Conservation (phyloP, 768 basidiomycete genomes). For the Myochromella boudieri region DNA sequence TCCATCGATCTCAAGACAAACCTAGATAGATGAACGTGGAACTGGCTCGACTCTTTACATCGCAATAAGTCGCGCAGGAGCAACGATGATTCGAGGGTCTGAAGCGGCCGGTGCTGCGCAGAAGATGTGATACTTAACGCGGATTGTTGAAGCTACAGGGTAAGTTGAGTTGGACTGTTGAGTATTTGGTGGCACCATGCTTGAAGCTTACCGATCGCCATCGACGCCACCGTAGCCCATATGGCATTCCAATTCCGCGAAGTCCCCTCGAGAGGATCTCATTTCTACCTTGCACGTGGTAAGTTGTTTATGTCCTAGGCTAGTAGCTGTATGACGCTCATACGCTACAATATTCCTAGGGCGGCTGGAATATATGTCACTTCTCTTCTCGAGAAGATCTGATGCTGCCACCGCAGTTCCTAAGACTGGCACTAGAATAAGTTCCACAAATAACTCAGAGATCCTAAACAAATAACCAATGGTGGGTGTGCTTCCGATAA, state of each 20-base stretch:
- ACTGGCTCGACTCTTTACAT: neutral
- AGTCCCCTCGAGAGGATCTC: slow-evolving; percentile 32
- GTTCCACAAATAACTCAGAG: too few relatives aligned
- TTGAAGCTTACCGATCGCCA: slow-evolving; percentile 29
- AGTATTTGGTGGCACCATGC: too few relatives aligned
- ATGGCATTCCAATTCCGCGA: slow-evolving; percentile 31
- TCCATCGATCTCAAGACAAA: too few relatives aligned
- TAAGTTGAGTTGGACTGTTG: too few relatives aligned
- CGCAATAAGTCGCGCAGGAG: slow-evolving; percentile 8
- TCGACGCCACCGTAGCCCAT: slow-evolving; percentile 29
- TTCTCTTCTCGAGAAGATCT: slow-evolving; percentile 31
- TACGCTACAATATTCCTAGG: slow-evolving; percentile 31
- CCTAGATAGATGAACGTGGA: too few relatives aligned
- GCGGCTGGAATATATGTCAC: slow-evolving; percentile 33
- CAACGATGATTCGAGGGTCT: slow-evolving; percentile 10
- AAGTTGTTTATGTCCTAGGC: slow-evolving; percentile 11
- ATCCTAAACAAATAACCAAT: too few relatives aligned
- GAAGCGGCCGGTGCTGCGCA: slow-evolving; percentile 12
- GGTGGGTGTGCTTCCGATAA: too few relatives aligned
- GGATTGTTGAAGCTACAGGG: slow-evolving; percentile 11
- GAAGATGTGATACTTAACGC: slow-evolving; percentile 6
- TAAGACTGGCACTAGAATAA: too few relatives aligned
- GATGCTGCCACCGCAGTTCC: slow-evolving; percentile 29
- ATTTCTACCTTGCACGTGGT: slow-evolving; percentile 16
- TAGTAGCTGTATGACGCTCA: too few relatives aligned